A percentile compares a stretch with the other conserved stretches of the same genome.
phyloP scores from a whole-genome alignment of 148 eudicot genomes.

The Hydrangea macrophylla region DNA sequence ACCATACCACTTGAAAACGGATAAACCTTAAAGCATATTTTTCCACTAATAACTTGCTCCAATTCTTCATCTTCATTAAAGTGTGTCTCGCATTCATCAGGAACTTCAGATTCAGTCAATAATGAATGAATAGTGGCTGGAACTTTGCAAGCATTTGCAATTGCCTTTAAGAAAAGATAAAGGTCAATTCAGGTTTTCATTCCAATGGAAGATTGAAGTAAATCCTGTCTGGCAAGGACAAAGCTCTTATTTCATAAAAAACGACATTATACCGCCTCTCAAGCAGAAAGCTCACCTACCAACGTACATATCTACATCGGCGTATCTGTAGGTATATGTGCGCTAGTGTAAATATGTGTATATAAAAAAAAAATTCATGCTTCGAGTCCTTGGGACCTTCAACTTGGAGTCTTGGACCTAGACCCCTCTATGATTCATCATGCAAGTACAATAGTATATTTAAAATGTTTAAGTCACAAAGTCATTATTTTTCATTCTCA shows the following conservation, averaged over 20 bases:
- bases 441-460: no score
- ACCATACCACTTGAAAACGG: conserved; percentile 67
- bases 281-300: no score
- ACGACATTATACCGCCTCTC: no score
- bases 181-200: background rate
- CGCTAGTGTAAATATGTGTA: no score
- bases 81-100: conserved; percentile 41
- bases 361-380: no score
- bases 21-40: conserved; percentile 78
- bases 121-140: conserved; percentile 33
- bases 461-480: background rate
- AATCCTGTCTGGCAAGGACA: background rate
- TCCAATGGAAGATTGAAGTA: background rate
- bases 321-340: no score
- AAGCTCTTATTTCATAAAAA: no score
- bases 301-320: no score
- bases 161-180: conserved; percentile 44
- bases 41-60: conserved; percentile 74
- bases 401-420: no score
- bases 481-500: background rate
- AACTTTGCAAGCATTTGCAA: conserved; percentile 69
- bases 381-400: no score
- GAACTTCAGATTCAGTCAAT: conserved; percentile 52
- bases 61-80: conserved; percentile 76
- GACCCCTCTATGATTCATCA: no score